Conservation (phyloP, 441 rosid genomes). For the Adansonia grandidieri region DNA sequence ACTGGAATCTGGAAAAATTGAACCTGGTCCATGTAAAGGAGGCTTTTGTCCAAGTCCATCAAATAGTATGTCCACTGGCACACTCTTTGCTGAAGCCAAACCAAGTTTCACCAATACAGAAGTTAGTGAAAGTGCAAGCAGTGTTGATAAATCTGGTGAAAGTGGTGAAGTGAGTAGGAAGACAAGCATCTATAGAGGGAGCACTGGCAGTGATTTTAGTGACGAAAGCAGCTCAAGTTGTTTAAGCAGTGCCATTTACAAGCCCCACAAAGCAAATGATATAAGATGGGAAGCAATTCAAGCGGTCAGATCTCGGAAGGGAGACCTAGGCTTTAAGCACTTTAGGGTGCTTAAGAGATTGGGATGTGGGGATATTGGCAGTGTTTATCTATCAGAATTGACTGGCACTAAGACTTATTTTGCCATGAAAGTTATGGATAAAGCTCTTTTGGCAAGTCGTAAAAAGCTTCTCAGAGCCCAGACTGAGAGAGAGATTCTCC, state of each 20-base stretch:
- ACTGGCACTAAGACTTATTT: slow-evolving; percentile 68
- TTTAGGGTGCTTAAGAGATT: slow-evolving; percentile 61
- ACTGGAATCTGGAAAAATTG: slow-evolving; percentile 41
- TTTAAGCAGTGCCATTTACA: slow-evolving; percentile 59
- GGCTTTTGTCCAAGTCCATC: slow-evolving; percentile 69
- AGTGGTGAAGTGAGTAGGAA: slow-evolving; percentile 59
- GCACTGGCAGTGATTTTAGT: slow-evolving; percentile 82
- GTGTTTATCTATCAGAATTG: slow-evolving; percentile 78
- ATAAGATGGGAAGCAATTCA: slow-evolving; percentile 92
- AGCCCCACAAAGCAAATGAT: slow-evolving; percentile 94
- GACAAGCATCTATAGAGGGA: slow-evolving; percentile 67
- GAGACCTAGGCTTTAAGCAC: slow-evolving; percentile 62
- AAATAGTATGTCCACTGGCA: slow-evolving; percentile 59
- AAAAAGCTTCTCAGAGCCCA: slow-evolving; percentile 78
- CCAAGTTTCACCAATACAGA: slow-evolving; percentile 83
- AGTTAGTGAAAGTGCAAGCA: slow-evolving; percentile 60
- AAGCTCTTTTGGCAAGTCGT: slow-evolving; percentile 64
- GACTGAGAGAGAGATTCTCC: slow-evolving; percentile 57
- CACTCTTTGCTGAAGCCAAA: slow-evolving; percentile 66
- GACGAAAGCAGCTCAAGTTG: slow-evolving; percentile 88
- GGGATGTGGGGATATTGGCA: slow-evolving; percentile 92
- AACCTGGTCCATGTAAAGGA: slow-evolving; percentile 38
- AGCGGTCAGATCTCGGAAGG: slow-evolving; percentile 57
- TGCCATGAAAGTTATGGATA: slow-evolving; percentile 90
- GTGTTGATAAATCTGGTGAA: slow-evolving; percentile 46